Conservation (phyloP, 2,329 filamentous ascomycete species). For the Fusarium sp. region DNA sequence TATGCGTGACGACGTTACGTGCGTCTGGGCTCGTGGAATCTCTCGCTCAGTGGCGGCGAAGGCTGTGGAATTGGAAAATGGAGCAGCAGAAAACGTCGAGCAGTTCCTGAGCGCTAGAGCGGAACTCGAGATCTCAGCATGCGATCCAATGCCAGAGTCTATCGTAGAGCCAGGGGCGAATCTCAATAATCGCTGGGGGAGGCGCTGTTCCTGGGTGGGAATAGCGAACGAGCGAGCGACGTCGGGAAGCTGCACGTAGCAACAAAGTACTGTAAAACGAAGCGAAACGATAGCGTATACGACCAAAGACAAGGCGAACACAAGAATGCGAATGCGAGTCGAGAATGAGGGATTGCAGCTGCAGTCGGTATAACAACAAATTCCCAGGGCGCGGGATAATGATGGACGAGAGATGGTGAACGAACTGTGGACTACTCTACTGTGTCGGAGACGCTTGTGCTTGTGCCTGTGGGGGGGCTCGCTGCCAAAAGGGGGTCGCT, state of each 20-base stretch:
- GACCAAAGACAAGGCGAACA: conserved; percentile 33
- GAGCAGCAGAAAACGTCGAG: conserved; percentile 33
- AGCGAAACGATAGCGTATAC: conserved; percentile 31
- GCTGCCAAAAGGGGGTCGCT: conserved; percentile 51
- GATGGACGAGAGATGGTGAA: conserved; percentile 45
- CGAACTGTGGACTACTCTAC: conserved; percentile 29
- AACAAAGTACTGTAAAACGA: conserved; percentile 29
- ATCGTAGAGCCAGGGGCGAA: conserved; percentile 39
- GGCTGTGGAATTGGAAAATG: conserved; percentile 36
- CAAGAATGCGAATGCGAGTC: conserved; percentile 22
- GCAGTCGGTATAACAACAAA: conserved; percentile 42
- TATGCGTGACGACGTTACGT: conserved; percentile 43
- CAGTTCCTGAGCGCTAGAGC: conserved; percentile 19
- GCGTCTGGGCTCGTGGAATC: conserved; percentile 34
- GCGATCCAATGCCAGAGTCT: conserved; percentile 42
- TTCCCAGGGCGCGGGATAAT: conserved; percentile 46
- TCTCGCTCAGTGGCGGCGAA: conserved; percentile 37
- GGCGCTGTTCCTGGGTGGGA: conserved; percentile 47
- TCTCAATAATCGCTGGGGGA: conserved; percentile 40
- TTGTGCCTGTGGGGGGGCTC: conserved; percentile 40
- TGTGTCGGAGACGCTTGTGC: conserved; percentile 46
- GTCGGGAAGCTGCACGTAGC: conserved; percentile 32
- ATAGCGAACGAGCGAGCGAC: conserved; percentile 34
- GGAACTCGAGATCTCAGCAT: conserved; percentile 39
- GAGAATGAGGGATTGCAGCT: conserved; percentile 20